Conservation (phyloP, 495 filamentous ascomycete species). For the Letharia lupina region DNA sequence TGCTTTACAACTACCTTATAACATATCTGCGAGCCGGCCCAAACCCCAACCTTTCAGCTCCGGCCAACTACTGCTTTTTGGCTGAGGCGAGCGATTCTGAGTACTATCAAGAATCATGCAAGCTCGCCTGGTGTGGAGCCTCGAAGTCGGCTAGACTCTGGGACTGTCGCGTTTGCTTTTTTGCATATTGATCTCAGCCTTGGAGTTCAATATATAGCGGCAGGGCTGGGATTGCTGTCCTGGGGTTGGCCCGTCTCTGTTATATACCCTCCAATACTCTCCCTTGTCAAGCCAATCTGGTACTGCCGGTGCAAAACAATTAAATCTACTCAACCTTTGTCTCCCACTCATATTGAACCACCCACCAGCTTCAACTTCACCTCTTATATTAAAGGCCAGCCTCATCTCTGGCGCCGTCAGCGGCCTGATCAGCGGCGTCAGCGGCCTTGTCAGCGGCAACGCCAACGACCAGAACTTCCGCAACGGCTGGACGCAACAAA, state of each 20-base stretch:
- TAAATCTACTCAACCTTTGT: not conserved
- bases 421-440: not conserved
- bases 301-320: not conserved
- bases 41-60: not conserved
- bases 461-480: conserved; percentile 1
- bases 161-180: not conserved
- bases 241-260: not conserved
- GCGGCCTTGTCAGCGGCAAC: not conserved
- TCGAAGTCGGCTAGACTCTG: not conserved
- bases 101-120: not conserved
- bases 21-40: not conserved
- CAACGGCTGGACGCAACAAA: not conserved
- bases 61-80: not conserved
- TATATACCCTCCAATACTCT: not conserved
- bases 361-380: not conserved
- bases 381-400: not conserved
- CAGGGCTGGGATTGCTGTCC: not conserved
- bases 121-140: not conserved
- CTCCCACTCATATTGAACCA: not conserved
- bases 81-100: not conserved
- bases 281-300: not conserved
- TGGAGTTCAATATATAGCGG: not conserved
- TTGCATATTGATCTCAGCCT: not conserved
- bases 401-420: not conserved
- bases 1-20: not conserved